Percentiles rank a stretch among this genome's conserved stretches.
phyloP scores from a whole-genome alignment of 139 green algal genomes.

The Ulvella scutata region DNA sequence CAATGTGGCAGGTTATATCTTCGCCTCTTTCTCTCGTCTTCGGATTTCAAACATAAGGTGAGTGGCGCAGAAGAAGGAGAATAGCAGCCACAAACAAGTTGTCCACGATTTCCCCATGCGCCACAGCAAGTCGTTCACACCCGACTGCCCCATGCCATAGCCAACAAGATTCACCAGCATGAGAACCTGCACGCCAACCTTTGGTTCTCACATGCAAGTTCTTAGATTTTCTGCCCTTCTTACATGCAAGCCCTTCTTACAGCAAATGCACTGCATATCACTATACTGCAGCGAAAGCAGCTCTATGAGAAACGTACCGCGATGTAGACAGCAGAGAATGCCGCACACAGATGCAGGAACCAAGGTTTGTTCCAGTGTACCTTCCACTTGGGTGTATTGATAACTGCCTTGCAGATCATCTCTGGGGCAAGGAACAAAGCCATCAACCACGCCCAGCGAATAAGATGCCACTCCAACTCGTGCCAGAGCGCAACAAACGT shows the following conservation, averaged over 20 bases:
- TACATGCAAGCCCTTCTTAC: conserved; percentile 3
- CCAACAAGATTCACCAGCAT: conserved; percentile 66
- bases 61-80: conserved; percentile 42
- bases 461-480: conserved; percentile 69
- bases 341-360: background rate
- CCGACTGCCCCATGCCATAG: conserved; percentile 10
- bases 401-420: conserved; percentile 25
- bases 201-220: background rate
- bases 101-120: background rate
- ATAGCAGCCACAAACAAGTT: conserved; percentile 9
- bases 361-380: conserved; percentile 7
- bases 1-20: no score
- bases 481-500: conserved; percentile 93
- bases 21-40: conserved; percentile 11
- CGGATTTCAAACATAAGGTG: conserved; percentile 61
- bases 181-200: conserved; percentile 48
- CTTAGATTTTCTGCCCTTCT: background rate
- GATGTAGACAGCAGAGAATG: background rate
- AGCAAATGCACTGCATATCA: background rate
- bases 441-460: conserved; percentile 74
- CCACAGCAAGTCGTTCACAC: background rate
- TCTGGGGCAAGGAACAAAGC: conserved; percentile 50
- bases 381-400: conserved; percentile 1
- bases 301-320: background rate
- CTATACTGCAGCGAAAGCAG: background rate